A percentile compares a stretch with the other conserved stretches of the same genome.
Evolutionary conservation across 352 stramenopile species (phyloP).

Genomic region (Phytophthora multivora): DNA sequence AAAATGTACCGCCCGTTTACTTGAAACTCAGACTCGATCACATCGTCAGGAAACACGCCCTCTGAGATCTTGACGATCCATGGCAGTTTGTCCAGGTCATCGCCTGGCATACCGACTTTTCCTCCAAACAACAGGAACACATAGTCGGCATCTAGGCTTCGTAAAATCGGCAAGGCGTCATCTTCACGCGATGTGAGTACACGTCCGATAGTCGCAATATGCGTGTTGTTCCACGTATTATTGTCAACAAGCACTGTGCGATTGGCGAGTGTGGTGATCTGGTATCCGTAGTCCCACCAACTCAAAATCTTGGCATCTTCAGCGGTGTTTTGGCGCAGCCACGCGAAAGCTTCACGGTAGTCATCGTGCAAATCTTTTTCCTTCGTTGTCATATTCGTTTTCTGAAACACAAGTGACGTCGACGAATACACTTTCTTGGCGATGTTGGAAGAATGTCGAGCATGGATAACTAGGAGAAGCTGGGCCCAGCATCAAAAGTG

Average conservation of each 20-base stretch:
- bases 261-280: constrained; percentile 82
- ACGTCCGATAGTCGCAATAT: constrained; percentile 94
- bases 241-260: constrained; percentile 93
- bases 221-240: constrained; percentile 98
- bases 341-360: constrained; percentile 84
- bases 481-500: constrained; percentile 16
- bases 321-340: constrained; percentile 75
- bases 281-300: constrained; percentile 91
- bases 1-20: constrained; percentile 74
- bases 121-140: constrained; percentile 81
- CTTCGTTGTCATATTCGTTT: constrained; percentile 54
- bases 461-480: constrained; percentile 73
- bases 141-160: constrained; percentile 82
- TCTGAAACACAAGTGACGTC: constrained; percentile 75
- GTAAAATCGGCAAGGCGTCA: constrained; percentile 69
- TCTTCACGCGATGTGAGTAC: constrained; percentile 75
- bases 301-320: constrained; percentile 72
- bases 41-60: constrained; percentile 81
- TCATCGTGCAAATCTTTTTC: constrained; percentile 65
- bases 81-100: constrained; percentile 94
- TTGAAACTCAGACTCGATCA: constrained; percentile 88
- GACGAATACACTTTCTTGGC: constrained; percentile 81
- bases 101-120: constrained; percentile 65
- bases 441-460: constrained; percentile 63
- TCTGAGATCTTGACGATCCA: constrained; percentile 94